Conservation (phyloP, 2,329 filamentous ascomycete species). For the Trichoderma brevicompactum region DNA sequence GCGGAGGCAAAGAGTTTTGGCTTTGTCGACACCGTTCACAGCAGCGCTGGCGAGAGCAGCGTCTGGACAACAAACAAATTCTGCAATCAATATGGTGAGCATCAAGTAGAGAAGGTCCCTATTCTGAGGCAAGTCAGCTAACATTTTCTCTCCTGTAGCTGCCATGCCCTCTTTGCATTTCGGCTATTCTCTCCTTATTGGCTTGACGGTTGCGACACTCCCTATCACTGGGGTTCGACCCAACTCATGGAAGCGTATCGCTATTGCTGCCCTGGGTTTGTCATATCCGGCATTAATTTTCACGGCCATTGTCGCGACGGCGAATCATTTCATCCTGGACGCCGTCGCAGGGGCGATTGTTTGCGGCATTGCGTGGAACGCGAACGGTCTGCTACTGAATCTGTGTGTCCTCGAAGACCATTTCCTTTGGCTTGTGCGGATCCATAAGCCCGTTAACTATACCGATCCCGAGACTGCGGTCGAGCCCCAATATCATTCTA, state of each 20-base stretch:
- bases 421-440: slow-evolving; percentile 64
- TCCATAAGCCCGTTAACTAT: slow-evolving; percentile 64
- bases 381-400: slow-evolving; percentile 61
- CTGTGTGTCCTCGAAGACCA: slow-evolving; percentile 69
- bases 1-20: slow-evolving; percentile 63
- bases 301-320: slow-evolving; percentile 70
- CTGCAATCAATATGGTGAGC: slow-evolving; percentile 73
- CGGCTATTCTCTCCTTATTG: slow-evolving; percentile 74
- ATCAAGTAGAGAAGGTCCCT: neutral
- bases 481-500: slow-evolving; percentile 40
- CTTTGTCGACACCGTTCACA: slow-evolving; percentile 65
- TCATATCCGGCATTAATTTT: slow-evolving; percentile 68
- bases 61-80: slow-evolving; percentile 71
- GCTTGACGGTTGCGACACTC: slow-evolving; percentile 68
- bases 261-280: slow-evolving; percentile 55
- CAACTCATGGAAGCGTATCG: slow-evolving; percentile 54
- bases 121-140: neutral
- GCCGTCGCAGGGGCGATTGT: slow-evolving; percentile 70
- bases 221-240: slow-evolving; percentile 61
- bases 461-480: slow-evolving; percentile 45
- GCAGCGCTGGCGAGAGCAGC: slow-evolving; percentile 56
- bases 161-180: slow-evolving; percentile 79
- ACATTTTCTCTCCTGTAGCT: slow-evolving; percentile 45
- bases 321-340: slow-evolving; percentile 75
- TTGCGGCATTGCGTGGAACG: slow-evolving; percentile 66